phyloP scores from a whole-genome alignment of 176 grass and related monocot genomes.

The Guadua angustifolia region DNA sequence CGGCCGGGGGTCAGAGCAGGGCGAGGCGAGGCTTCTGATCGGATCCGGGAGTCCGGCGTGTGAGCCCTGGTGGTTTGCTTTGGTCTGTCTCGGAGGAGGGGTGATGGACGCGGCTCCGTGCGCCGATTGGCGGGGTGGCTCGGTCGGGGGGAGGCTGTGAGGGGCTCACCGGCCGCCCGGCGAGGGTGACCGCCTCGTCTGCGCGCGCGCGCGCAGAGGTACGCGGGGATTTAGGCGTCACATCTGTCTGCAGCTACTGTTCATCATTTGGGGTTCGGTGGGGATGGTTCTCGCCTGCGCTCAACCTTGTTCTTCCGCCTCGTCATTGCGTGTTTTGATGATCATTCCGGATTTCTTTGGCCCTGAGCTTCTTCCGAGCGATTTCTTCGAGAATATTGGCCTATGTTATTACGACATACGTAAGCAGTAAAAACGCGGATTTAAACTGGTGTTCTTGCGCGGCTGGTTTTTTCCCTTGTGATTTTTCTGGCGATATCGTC shows the following conservation, averaged over 20 bases:
- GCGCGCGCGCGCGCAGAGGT: constrained; percentile 26
- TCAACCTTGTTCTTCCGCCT: constrained; percentile 9
- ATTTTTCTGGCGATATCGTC: not conserved
- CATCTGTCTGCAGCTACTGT: not conserved
- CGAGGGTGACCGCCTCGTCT: constrained; percentile 15
- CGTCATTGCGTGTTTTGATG: constrained; percentile 31
- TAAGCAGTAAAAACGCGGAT: not conserved
- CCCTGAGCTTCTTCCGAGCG: not conserved
- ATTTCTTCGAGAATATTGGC: not conserved
- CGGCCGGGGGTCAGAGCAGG: not conserved
- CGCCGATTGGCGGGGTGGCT: constrained; percentile 8
- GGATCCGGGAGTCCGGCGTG: constrained; percentile 17
- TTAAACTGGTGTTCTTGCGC: not conserved
- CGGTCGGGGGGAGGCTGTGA: constrained; percentile 32
- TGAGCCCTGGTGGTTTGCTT: not conserved
- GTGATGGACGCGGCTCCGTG: constrained; percentile 62
- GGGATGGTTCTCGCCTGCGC: not conserved
- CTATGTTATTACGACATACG: constrained; percentile 3
- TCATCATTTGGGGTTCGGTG: not conserved
- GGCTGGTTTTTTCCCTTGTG: not conserved
- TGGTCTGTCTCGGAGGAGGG: not conserved
- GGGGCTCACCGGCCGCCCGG: constrained; percentile 30
- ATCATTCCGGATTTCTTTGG: not conserved
- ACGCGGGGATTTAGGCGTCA: not conserved
- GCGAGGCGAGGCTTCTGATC: not conserved